Conservation (phyloP, 768 basidiomycete species). For the Mycena vulgaris region DNA sequence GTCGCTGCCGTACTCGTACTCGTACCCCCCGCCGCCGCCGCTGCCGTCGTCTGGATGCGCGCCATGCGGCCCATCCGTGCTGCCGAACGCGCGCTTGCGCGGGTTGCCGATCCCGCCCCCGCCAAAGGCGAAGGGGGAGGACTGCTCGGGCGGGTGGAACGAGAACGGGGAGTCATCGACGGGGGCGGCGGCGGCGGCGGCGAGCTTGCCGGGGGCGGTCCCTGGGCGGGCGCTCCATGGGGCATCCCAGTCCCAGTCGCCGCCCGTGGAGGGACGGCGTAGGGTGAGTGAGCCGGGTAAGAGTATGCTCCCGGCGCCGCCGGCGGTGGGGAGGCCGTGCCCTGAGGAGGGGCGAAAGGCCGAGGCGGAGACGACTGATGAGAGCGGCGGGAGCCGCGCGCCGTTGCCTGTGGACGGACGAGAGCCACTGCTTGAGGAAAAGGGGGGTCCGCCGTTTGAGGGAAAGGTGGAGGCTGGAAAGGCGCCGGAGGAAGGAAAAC, state of each 20-base stretch:
- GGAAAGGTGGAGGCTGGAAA: conserved; percentile 10
- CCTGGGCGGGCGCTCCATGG: conserved; percentile 68
- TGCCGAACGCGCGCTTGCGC: conserved; percentile 67
- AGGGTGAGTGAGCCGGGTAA: conserved; percentile 68
- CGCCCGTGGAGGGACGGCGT: conserved; percentile 71
- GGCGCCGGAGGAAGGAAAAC: conserved; percentile 15
- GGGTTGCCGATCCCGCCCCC: no score
- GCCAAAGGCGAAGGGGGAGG: conserved; percentile 32
- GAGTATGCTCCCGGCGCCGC: conserved; percentile 61
- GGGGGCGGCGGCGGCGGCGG: conserved; percentile 64
- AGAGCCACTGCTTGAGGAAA: conserved; percentile 27
- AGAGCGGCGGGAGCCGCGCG: conserved; percentile 77
- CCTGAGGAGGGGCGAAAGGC: conserved; percentile 65
- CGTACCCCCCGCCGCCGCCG: conserved; percentile 60
- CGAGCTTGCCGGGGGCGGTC: conserved; percentile 79
- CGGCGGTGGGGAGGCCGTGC: conserved; percentile 56
- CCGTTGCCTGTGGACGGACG: conserved; percentile 57
- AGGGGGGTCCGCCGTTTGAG: neutral
- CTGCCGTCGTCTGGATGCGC: conserved; percentile 43
- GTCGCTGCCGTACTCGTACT: conserved; percentile 80
- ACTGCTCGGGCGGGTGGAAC: conserved; percentile 54
- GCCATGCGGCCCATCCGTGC: conserved; percentile 58
- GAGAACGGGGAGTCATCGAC: conserved; percentile 72
- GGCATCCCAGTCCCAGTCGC: conserved; percentile 44
- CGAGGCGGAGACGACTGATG: conserved; percentile 80